phyloP scores from a whole-genome alignment of 345 rosid genomes.

The Fremontodendron californicum region DNA sequence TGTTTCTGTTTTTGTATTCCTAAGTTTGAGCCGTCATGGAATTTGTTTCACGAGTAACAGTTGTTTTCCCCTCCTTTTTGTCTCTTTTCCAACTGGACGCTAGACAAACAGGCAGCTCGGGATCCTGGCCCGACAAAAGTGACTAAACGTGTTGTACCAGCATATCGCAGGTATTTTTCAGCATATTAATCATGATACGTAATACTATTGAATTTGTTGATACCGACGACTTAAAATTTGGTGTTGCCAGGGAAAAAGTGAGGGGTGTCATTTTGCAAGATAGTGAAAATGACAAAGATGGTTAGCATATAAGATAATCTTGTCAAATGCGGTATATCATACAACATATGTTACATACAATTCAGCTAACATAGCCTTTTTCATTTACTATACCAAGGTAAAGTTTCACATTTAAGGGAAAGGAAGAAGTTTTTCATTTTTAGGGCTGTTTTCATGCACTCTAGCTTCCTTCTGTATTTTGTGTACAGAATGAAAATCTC shows the following conservation, averaged over 20 bases:
- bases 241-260: constrained; percentile 55
- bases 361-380: neutral
- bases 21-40: neutral
- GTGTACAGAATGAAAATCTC: neutral
- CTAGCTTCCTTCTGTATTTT: neutral
- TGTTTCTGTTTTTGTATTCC: neutral
- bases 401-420: neutral
- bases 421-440: neutral
- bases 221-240: constrained; percentile 4
- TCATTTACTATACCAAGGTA: neutral
- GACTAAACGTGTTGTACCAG: constrained; percentile 49
- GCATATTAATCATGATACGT: neutral
- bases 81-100: constrained; percentile 7
- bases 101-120: constrained; percentile 45
- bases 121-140: constrained; percentile 35
- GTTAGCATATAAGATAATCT: constrained; percentile 13
- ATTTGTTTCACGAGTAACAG: neutral
- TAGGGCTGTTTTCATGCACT: neutral
- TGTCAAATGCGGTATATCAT: neutral
- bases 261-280: constrained; percentile 69
- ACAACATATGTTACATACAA: neutral
- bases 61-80: neutral
- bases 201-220: neutral
- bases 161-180: constrained; percentile 55
- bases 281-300: constrained; percentile 45